These are phyloP conservation scores for Leptomonas seymouri DNA, from an alignment of 208 protist species.

Conservation along the genomic window DNA sequence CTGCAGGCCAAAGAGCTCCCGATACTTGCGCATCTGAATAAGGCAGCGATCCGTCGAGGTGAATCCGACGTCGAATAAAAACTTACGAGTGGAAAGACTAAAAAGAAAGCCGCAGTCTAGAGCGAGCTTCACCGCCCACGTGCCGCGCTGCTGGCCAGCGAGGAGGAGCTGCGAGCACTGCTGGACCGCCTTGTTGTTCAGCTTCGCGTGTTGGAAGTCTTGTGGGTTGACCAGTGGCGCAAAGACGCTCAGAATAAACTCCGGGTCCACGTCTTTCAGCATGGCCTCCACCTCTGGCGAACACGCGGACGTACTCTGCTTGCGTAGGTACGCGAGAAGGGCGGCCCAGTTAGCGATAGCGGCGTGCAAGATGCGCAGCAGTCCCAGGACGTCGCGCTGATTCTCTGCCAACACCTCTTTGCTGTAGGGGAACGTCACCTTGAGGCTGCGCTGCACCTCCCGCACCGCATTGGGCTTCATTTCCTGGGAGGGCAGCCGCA, in stretches of 20 bases:
- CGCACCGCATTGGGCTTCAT: constrained; percentile 18
- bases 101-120: constrained; percentile 88
- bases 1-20: constrained; percentile 28
- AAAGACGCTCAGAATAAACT: constrained; percentile 17
- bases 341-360: constrained; percentile 50
- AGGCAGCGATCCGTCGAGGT: constrained; percentile 35
- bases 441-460: constrained; percentile 43
- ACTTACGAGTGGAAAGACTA: constrained; percentile 62
- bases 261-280: constrained; percentile 1
- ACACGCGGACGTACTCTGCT: constrained; percentile 8
- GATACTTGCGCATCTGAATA: constrained; percentile 34
- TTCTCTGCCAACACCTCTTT: constrained; percentile 42
- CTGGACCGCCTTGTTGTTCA: constrained; percentile 85
- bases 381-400: constrained; percentile 62
- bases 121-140: constrained; percentile 82
- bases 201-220: constrained; percentile 72
- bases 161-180: constrained; percentile 77
- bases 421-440: constrained; percentile 54
- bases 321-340: constrained; percentile 30
- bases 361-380: constrained; percentile 66
- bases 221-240: constrained; percentile 42
- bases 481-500: constrained; percentile 38
- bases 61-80: constrained; percentile 84
- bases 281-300: constrained; percentile 2
- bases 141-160: constrained; percentile 72